Conservation (phyloP, 139 green algal species). For the Volvox africanus region DNA sequence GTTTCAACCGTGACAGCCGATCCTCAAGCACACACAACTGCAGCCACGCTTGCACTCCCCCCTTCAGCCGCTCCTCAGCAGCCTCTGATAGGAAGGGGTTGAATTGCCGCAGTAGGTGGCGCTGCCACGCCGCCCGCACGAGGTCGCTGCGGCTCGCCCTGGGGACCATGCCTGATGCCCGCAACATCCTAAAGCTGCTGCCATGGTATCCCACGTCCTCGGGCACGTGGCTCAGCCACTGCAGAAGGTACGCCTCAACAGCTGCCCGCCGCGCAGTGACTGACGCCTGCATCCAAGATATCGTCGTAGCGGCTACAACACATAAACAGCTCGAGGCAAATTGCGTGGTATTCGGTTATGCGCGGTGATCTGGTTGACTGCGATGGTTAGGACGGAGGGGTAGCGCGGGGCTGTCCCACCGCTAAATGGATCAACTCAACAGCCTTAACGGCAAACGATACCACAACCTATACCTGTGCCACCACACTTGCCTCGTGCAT, state of each 20-base stretch:
- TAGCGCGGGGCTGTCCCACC: no score
- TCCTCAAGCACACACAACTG: constrained; percentile 79
- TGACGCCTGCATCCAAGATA: background rate
- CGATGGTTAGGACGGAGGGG: no score
- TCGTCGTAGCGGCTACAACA: no score
- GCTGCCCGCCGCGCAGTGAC: background rate
- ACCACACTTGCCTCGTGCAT: no score
- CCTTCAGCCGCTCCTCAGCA: constrained; percentile 22
- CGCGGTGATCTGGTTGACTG: no score
- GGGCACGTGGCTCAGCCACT: constrained; percentile 35
- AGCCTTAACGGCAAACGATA: no score
- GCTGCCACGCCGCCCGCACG: constrained; percentile 8
- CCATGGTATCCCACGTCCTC: constrained; percentile 1
- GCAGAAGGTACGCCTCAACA: constrained; percentile 45
- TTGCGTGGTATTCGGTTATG: no score
- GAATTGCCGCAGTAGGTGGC: background rate
- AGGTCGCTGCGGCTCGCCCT: constrained; percentile 38
- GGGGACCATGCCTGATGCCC: background rate
- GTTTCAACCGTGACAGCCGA: constrained; percentile 54
- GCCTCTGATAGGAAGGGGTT: constrained; percentile 60
- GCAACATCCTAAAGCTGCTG: constrained; percentile 46
- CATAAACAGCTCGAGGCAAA: no score
- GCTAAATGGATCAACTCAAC: no score
- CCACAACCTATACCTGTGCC: no score
- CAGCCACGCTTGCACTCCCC: constrained; percentile 59